phyloP scores from a whole-genome alignment of 2,329 filamentous ascomycete species.

The Monosporascus sp. region DNA sequence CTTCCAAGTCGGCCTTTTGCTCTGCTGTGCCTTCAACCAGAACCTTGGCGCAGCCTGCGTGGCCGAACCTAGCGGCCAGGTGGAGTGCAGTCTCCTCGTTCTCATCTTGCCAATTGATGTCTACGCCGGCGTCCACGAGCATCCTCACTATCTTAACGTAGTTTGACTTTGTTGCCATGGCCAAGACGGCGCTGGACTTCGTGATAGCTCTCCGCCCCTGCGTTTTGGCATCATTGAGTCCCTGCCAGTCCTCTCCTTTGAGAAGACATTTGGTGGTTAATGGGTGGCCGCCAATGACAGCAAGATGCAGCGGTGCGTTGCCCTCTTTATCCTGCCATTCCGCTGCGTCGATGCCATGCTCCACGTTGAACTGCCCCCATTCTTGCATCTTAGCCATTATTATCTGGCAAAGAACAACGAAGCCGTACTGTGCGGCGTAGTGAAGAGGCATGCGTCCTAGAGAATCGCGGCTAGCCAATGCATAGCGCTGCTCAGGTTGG shows the following conservation, averaged over 20 bases:
- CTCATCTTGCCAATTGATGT: conserved; percentile 90
- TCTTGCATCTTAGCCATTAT: conserved; percentile 84
- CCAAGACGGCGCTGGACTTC: conserved; percentile 82
- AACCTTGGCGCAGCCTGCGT: conserved; percentile 72
- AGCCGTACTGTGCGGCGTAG: conserved; percentile 91
- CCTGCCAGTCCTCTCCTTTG: conserved; percentile 73
- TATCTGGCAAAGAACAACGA: conserved; percentile 82
- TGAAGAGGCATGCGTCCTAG: conserved; percentile 84
- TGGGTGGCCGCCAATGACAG: conserved; percentile 85
- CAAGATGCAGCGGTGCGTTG: conserved; percentile 84
- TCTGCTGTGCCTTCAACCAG: conserved; percentile 65
- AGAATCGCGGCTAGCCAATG: conserved; percentile 66
- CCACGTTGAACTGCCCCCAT: conserved; percentile 82
- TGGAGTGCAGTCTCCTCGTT: conserved; percentile 89
- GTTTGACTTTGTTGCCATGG: conserved; percentile 83
- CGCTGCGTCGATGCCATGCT: conserved; percentile 78
- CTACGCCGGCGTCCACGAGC: conserved; percentile 82
- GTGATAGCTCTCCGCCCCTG: conserved; percentile 65
- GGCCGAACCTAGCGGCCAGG: conserved; percentile 83
- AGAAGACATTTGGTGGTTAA: conserved; percentile 79
- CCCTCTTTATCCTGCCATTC: conserved; percentile 93
- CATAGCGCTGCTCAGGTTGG: conserved; percentile 59
- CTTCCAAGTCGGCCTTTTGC: conserved; percentile 71
- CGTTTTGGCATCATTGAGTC: conserved; percentile 55
- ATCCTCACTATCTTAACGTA: conserved; percentile 80